Evolutionary conservation across 2,329 filamentous ascomycete genomes (phyloP).

Genomic region (Lachnellula hyalina): DNA sequence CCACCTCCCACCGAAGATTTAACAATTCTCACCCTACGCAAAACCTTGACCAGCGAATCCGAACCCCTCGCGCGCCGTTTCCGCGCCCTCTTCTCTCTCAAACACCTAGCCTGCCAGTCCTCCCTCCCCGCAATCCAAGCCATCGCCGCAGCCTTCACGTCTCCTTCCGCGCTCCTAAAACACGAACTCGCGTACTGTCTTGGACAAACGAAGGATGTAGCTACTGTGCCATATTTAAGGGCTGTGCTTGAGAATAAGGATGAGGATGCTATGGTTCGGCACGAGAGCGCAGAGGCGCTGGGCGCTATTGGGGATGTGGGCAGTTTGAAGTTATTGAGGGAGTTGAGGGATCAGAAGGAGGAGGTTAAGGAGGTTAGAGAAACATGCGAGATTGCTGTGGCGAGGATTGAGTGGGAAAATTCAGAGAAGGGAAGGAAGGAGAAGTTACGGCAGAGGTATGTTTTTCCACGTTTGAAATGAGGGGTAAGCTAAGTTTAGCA

Average conservation of each 20-base stretch:
- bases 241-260: slow-evolving; percentile 67
- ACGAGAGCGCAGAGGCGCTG: slow-evolving; percentile 93
- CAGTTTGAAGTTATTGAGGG: slow-evolving; percentile 68
- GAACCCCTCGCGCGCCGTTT: slow-evolving; percentile 85
- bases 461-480: slow-evolving; percentile 4
- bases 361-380: slow-evolving; percentile 82
- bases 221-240: slow-evolving; percentile 67
- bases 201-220: slow-evolving; percentile 77
- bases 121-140: slow-evolving; percentile 61
- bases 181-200: slow-evolving; percentile 97
- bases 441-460: slow-evolving; percentile 74
- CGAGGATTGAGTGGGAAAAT: slow-evolving; percentile 89
- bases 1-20: slow-evolving; percentile 25
- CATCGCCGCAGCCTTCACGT: slow-evolving; percentile 81
- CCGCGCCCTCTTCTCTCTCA: slow-evolving; percentile 94
- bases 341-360: slow-evolving; percentile 66
- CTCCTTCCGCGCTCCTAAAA: slow-evolving; percentile 85
- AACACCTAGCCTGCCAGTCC: slow-evolving; percentile 74
- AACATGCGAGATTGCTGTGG: slow-evolving; percentile 95
- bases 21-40: slow-evolving; percentile 51
- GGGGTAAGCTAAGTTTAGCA: slow-evolving; percentile 36
- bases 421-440: slow-evolving; percentile 66
- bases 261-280: slow-evolving; percentile 94
- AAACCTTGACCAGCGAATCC: slow-evolving; percentile 72
- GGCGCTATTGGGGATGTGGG: slow-evolving; percentile 74